These are phyloP conservation scores for Adiantum capillusveneris DNA, from an alignment of 75 land plant genomes.

Conservation along the genomic window DNA sequence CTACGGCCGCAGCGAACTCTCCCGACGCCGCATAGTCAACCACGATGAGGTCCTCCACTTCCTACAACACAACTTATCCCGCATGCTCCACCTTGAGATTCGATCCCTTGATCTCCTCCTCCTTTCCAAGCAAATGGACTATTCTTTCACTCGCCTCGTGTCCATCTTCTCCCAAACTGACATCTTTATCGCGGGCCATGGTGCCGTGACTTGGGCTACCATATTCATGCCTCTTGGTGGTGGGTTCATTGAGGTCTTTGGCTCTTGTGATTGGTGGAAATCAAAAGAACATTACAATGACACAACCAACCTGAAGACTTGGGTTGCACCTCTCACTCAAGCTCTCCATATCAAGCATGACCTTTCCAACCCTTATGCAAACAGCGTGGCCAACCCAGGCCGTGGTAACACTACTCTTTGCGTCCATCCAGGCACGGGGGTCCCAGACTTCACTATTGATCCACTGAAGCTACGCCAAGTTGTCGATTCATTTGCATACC, in stretches of 20 bases:
- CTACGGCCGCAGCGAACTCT: constrained; percentile 22
- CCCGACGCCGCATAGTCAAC: constrained; percentile 15
- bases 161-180: constrained; percentile 31
- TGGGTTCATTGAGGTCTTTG: not conserved
- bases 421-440: too few species aligned
- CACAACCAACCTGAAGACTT: too few species aligned
- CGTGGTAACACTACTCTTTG: too few species aligned
- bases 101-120: constrained; percentile 17
- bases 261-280: not conserved
- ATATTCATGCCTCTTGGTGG: too few species aligned
- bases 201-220: constrained; percentile 23
- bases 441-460: too few species aligned
- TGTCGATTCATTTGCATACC: too few species aligned
- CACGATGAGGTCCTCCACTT: constrained; percentile 7
- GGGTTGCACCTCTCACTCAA: too few species aligned
- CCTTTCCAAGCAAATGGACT: constrained; percentile 6
- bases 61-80: constrained; percentile 10
- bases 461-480: too few species aligned
- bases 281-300: not conserved
- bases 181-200: constrained; percentile 22
- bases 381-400: too few species aligned
- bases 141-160: constrained; percentile 17
- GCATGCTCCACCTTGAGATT: constrained; percentile 5
- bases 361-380: too few species aligned
- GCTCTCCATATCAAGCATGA: too few species aligned